phyloP scores from a whole-genome alignment of 2,329 filamentous ascomycete genomes.

The Scedosporium minutisporum region DNA sequence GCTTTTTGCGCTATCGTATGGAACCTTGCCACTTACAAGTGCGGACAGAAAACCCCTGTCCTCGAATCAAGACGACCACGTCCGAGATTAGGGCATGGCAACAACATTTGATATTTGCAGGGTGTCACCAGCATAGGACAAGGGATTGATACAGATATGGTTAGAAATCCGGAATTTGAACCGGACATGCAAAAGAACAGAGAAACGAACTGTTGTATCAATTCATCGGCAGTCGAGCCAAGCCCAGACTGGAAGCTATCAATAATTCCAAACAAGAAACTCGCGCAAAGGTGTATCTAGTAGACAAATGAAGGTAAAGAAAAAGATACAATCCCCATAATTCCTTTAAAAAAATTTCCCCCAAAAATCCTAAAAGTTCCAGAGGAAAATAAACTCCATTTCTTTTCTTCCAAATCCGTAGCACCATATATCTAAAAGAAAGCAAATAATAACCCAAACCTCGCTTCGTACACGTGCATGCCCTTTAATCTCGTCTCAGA shows the following conservation, averaged over 20 bases:
- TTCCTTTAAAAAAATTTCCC: neutral
- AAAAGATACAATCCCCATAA: neutral
- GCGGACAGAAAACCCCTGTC: too few species aligned
- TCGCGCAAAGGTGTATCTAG: neutral
- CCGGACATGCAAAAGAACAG: neutral
- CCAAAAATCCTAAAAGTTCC: neutral
- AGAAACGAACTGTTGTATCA: neutral
- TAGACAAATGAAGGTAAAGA: neutral
- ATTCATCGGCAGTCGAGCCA: neutral
- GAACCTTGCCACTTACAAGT: too few species aligned
- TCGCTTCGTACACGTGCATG: neutral
- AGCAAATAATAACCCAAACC: neutral
- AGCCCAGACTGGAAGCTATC: neutral
- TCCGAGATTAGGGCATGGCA: too few species aligned
- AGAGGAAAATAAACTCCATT: neutral
- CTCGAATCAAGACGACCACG: too few species aligned
- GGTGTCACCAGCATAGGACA: too few species aligned
- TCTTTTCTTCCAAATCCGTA: neutral
- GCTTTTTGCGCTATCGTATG: neutral
- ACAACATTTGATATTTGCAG: too few species aligned
- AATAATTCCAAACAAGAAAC: neutral
- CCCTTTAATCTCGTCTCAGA: conserved; percentile 1
- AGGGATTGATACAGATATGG: too few species aligned
- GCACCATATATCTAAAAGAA: neutral
- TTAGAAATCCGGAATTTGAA: too few species aligned